These are phyloP conservation scores for Mycena latifolia DNA, from an alignment of 768 basidiomycete species.

Conservation along the genomic window DNA sequence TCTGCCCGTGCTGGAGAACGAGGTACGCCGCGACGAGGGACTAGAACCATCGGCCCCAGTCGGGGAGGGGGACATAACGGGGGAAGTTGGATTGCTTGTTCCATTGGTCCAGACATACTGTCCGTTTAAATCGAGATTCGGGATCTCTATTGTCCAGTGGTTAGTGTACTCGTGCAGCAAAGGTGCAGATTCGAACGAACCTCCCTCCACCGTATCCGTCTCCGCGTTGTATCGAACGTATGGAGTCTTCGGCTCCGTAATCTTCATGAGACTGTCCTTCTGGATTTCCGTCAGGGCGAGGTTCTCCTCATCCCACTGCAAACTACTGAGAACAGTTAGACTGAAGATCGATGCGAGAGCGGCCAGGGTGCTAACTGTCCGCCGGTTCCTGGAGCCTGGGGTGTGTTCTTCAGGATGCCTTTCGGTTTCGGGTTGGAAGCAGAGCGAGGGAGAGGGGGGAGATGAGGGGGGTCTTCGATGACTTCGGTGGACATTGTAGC, in stretches of 20 bases:
- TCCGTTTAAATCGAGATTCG: constrained; percentile 74
- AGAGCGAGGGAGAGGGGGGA: constrained; percentile 69
- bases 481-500: constrained; percentile 45
- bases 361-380: constrained; percentile 61
- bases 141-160: constrained; percentile 73
- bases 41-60: constrained; percentile 72
- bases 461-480: constrained; percentile 55
- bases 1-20: constrained; percentile 74
- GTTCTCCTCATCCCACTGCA: constrained; percentile 98
- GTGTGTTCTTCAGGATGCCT: constrained; percentile 90
- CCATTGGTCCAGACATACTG: constrained; percentile 50
- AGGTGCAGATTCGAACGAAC: constrained; percentile 55
- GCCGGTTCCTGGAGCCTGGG: constrained; percentile 55
- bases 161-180: not conserved
- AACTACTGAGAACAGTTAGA: constrained; percentile 56
- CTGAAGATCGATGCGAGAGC: constrained; percentile 2
- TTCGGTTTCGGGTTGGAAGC: constrained; percentile 82
- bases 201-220: constrained; percentile 87
- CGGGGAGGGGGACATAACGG: constrained; percentile 62
- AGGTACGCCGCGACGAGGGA: constrained; percentile 80
- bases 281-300: constrained; percentile 91
- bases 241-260: constrained; percentile 97
- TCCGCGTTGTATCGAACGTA: constrained; percentile 93
- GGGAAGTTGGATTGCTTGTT: constrained; percentile 48
- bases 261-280: constrained; percentile 98